Evolutionary conservation across 2,329 filamentous ascomycete species (phyloP), one percentile per base, ranked within the genome.

Genomic region (Coniochaeta pulveracea): DNA sequence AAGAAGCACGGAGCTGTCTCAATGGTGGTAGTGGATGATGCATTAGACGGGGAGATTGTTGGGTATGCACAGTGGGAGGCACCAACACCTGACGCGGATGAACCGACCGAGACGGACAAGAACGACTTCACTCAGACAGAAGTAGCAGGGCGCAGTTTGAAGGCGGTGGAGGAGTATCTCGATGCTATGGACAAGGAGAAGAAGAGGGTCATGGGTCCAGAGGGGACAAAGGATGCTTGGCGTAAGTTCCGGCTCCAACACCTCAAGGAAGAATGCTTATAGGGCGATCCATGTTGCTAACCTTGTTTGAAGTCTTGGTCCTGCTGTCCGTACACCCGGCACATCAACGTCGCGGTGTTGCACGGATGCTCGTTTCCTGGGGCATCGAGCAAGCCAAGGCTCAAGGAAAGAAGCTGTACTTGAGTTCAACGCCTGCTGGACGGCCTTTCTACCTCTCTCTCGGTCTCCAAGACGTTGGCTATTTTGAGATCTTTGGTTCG

Each of bases 361-460:
- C 23, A 2, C 26, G n/a, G 24, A 34, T 34, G 24, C 32, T 34
- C 15, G 32, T 26, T 2, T n/a, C 17, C 11, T 34, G 32, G 32
- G 32, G 32, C 7, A 19, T 34, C n/a, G 23, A 26, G 7, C 6
- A 26, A 14, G 32, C 32, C 10, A 26, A 25, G 16, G 17, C 22
- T 26, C 5, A 34, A 21, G 22, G 32, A 10, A 25, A 26, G 19
- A 18, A 23, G 6, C 17, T 25, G 10, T 34, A 12, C 23, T 18
- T 34, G 22, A 21, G 23, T 21, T 23, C 32, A 3, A 34, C 32
- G 5, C 32, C 32, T 19, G 24, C 32, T 26, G 32, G 32, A 3
- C 26, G 19, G 17, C 32, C 32, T 7, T 26, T 34, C 10, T 34
- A 34, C 32, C 15, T 7, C 4, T 23, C 19, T 21, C 6, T 34